phyloP scores from a whole-genome alignment of 768 basidiomycete genomes.

The Dacryopinax primogenitus region DNA sequence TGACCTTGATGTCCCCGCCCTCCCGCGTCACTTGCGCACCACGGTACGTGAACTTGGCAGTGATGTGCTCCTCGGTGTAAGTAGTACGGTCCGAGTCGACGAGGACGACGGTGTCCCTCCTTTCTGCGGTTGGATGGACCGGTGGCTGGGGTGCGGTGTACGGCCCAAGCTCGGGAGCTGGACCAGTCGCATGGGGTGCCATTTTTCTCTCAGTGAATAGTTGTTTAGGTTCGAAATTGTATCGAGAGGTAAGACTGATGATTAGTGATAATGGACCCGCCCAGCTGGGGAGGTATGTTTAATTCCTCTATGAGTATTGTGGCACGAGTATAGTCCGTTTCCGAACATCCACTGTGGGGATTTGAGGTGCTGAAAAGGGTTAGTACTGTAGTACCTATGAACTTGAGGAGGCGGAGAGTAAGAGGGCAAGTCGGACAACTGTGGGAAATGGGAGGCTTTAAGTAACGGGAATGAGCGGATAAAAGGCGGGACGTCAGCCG shows the following conservation, averaged over 20 bases:
- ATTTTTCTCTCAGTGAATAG: neutral
- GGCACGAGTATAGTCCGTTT: conserved; percentile 8
- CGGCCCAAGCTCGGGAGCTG: neutral
- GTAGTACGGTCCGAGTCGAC: conserved; percentile 70
- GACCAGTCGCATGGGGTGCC: neutral
- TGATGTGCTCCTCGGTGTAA: conserved; percentile 74
- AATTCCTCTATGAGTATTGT: conserved; percentile 3
- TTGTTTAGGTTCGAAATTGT: neutral
- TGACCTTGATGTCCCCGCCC: conserved; percentile 59
- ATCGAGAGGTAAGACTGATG: neutral
- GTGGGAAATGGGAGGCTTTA: no score
- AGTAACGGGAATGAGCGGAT: no score
- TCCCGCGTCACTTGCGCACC: conserved; percentile 52
- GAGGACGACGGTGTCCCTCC: conserved; percentile 59
- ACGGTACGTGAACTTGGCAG: conserved; percentile 68
- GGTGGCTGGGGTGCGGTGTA: conserved; percentile 23
- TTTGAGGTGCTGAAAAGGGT: neutral
- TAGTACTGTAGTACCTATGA: neutral
- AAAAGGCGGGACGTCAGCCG: no score
- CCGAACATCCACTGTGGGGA: conserved; percentile 10
- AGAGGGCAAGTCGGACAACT: neutral
- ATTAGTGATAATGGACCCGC: neutral
- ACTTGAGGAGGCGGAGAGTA: neutral
- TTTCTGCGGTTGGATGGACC: conserved; percentile 74
- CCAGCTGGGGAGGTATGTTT: neutral